A percentile compares a stretch with the other conserved stretches of the same genome.
Conservation (phyloP, 2,329 filamentous ascomycete genomes). For the Fusarium chuoi region DNA sequence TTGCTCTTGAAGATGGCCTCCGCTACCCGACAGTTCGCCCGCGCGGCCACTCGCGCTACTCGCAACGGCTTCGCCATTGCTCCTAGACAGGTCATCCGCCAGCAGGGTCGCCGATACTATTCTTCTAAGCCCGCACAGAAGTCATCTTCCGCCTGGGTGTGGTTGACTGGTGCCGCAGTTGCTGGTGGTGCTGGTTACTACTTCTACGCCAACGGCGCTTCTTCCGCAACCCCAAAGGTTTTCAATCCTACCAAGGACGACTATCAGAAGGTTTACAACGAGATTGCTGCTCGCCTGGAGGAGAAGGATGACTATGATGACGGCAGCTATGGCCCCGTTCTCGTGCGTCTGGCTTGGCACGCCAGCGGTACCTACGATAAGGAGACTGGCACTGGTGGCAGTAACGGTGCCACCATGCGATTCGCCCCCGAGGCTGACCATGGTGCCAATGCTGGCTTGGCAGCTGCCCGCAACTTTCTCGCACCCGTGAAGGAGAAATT, state of each 20-base stretch:
- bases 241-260: slow-evolving; percentile 84
- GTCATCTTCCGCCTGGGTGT: slow-evolving; percentile 62
- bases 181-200: slow-evolving; percentile 73
- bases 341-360: slow-evolving; percentile 94
- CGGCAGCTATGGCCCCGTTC: slow-evolving; percentile 92
- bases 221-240: slow-evolving; percentile 62
- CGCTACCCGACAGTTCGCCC: slow-evolving; percentile 65
- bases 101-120: slow-evolving; percentile 81
- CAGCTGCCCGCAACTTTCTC: slow-evolving; percentile 88
- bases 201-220: slow-evolving; percentile 69
- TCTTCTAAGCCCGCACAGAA: slow-evolving; percentile 73
- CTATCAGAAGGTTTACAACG: slow-evolving; percentile 96
- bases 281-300: slow-evolving; percentile 80
- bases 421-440: slow-evolving; percentile 90
- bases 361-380: slow-evolving; percentile 92
- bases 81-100: slow-evolving; percentile 76
- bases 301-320: slow-evolving; percentile 97
- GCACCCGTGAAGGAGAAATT: slow-evolving; percentile 89
- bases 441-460: slow-evolving; percentile 92
- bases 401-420: slow-evolving; percentile 97
- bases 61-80: slow-evolving; percentile 69
- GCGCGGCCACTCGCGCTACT: slow-evolving; percentile 66
- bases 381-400: slow-evolving; percentile 87
- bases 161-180: slow-evolving; percentile 67
- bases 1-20: slow-evolving; percentile 49